Evolutionary conservation across 2,329 filamentous ascomycete species (phyloP).

Genomic region (Tolypocladium amazonense): DNA sequence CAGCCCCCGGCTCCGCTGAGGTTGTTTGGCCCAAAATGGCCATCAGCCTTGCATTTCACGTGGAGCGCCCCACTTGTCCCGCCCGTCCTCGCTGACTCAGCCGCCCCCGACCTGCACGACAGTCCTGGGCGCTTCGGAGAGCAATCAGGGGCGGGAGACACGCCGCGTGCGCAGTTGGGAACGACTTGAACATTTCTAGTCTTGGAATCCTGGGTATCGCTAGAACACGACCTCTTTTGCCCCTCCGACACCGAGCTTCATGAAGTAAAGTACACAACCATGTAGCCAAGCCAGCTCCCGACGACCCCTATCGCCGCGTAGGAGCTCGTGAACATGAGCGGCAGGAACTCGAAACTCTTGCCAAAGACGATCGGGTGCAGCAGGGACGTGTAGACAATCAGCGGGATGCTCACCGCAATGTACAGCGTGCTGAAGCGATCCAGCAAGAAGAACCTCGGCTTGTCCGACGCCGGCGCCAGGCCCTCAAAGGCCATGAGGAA

Average conservation of each 20-base stretch:
- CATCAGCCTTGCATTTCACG: conserved; percentile 19
- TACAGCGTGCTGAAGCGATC: conserved; percentile 88
- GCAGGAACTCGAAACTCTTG: conserved; percentile 74
- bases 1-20: background rate
- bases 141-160: background rate
- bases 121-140: background rate
- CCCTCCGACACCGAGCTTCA: conserved; percentile 12
- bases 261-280: conserved; percentile 76
- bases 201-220: conserved; percentile 12
- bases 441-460: conserved; percentile 75
- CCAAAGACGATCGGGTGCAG: conserved; percentile 79
- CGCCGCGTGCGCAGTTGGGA: background rate
- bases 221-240: background rate
- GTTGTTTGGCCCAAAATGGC: conserved; percentile 10
- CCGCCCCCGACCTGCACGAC: conserved; percentile 2
- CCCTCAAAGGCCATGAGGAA: conserved; percentile 83
- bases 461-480: conserved; percentile 71
- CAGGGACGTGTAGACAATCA: conserved; percentile 82
- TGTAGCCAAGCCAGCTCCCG: conserved; percentile 89
- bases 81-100: conserved; percentile 13
- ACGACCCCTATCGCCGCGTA: conserved; percentile 93
- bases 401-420: conserved; percentile 77
- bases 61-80: conserved; percentile 15
- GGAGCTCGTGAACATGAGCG: conserved; percentile 92
- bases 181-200: background rate